Evolutionary conservation across 2,329 filamentous ascomycete genomes (phyloP).

Genomic region (Knoxdaviesia proteae): DNA sequence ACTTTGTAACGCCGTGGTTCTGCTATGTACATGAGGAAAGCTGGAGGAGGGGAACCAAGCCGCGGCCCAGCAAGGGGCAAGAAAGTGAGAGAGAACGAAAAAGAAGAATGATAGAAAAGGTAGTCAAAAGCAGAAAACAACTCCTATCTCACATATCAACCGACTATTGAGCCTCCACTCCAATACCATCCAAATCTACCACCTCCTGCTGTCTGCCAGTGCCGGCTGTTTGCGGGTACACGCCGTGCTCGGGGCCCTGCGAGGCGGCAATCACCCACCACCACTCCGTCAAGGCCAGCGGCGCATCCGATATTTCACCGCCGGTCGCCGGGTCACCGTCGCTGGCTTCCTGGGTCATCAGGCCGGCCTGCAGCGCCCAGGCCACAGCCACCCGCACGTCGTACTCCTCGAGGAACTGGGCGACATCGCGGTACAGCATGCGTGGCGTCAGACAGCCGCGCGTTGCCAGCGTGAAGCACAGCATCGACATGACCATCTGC

Average conservation of each 20-base stretch:
- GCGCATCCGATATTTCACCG: background rate
- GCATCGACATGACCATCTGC: constrained; percentile 39
- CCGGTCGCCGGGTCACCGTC: constrained; percentile 12
- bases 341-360: constrained; percentile 21
- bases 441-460: constrained; percentile 33
- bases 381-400: constrained; percentile 36
- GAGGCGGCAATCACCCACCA: constrained; percentile 42
- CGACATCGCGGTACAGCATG: constrained; percentile 32
- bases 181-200: too few species aligned
- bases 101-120: too few species aligned
- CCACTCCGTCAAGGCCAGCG: constrained; percentile 34
- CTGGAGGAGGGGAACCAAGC: too few species aligned
- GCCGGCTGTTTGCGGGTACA: too few species aligned
- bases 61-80: too few species aligned
- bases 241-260: constrained; percentile 5
- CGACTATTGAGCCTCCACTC: too few species aligned
- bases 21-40: too few species aligned
- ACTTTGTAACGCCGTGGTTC: too few species aligned
- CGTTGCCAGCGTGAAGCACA: constrained; percentile 41
- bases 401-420: constrained; percentile 38
- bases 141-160: too few species aligned
- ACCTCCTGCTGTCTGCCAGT: too few species aligned
- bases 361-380: constrained; percentile 34
- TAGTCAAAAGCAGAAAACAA: too few species aligned
- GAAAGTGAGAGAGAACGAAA: too few species aligned